Percentiles rank a stretch among this genome's conserved stretches.
Conservation (phyloP, 768 basidiomycete genomes). For the Phylloporus arenicola region DNA sequence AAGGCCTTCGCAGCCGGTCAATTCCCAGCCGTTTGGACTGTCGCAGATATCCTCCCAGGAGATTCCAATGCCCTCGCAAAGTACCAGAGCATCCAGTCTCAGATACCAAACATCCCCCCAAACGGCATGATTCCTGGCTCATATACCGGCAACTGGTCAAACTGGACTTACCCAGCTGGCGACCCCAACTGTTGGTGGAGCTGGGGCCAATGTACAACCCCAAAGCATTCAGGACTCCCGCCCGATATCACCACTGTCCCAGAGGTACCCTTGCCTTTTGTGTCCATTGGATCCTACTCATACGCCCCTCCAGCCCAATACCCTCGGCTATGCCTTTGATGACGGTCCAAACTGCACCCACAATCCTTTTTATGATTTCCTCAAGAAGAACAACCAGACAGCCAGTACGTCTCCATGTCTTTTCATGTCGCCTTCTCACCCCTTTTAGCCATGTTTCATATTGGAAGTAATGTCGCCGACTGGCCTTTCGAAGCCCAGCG, state of each 20-base stretch:
- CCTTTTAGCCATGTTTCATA: slow-evolving; percentile 51
- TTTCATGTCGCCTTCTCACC: background rate
- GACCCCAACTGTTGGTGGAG: slow-evolving; percentile 51
- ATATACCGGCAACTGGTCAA: slow-evolving; percentile 28
- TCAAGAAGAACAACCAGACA: slow-evolving; percentile 49
- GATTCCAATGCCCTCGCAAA: slow-evolving; percentile 41
- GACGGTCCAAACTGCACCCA: slow-evolving; percentile 65
- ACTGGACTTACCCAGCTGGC: slow-evolving; percentile 30
- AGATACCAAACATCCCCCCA: slow-evolving; percentile 44
- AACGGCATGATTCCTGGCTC: slow-evolving; percentile 30
- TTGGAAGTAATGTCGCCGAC: slow-evolving; percentile 53
- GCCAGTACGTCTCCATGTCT: slow-evolving; percentile 32
- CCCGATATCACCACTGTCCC: slow-evolving; percentile 44
- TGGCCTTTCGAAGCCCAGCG: slow-evolving; percentile 55
- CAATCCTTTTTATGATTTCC: slow-evolving; percentile 55
- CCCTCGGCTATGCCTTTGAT: slow-evolving; percentile 58
- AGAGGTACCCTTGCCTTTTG: slow-evolving; percentile 33
- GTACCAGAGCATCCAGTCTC: slow-evolving; percentile 39
- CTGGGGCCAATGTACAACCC: slow-evolving; percentile 37
- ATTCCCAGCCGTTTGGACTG: slow-evolving; percentile 45
- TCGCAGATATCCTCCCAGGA: slow-evolving; percentile 37
- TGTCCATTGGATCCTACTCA: background rate
- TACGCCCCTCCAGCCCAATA: slow-evolving; percentile 33
- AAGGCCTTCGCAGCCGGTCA: slow-evolving; percentile 25
- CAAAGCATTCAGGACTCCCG: slow-evolving; percentile 41